Evolutionary conservation across 192 early-diverging fungal species (phyloP).

Genomic region (Coemansia sp.): DNA sequence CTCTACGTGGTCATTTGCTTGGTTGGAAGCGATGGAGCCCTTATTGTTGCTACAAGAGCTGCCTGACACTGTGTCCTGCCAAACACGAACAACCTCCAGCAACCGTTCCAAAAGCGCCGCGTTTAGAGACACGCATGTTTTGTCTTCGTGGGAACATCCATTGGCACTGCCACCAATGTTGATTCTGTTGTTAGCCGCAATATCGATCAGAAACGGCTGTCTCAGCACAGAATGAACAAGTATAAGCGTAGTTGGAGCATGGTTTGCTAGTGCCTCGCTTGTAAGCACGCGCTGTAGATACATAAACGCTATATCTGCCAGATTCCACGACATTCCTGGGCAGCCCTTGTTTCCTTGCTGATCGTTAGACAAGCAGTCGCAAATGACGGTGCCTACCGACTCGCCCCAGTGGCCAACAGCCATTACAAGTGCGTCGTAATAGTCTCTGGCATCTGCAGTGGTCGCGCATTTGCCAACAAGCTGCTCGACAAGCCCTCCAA

Average conservation of each 20-base stretch:
- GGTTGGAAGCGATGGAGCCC: background rate
- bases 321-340: slow-evolving; percentile 10
- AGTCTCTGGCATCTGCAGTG: slow-evolving; percentile 12
- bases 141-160: background rate
- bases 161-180: background rate
- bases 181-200: background rate
- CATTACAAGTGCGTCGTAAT: slow-evolving; percentile 27
- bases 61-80: slow-evolving; percentile 11
- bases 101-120: slow-evolving; percentile 8
- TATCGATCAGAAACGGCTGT: slow-evolving; percentile 5
- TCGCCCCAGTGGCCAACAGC: slow-evolving; percentile 36
- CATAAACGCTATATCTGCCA: slow-evolving; percentile 39
- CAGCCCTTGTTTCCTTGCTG: background rate
- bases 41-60: background rate
- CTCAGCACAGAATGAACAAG: slow-evolving; percentile 26
- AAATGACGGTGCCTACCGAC: slow-evolving; percentile 20
- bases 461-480: slow-evolving; percentile 4
- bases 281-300: slow-evolving; percentile 40
- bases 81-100: slow-evolving; percentile 12
- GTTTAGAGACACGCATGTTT: background rate
- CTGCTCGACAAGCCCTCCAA: background rate
- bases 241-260: slow-evolving; percentile 27
- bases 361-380: slow-evolving; percentile 12
- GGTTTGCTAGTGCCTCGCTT: slow-evolving; percentile 17
- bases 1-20: background rate